phyloP scores from a whole-genome alignment of 768 basidiomycete genomes.

The Guyanaporus albipodus region DNA sequence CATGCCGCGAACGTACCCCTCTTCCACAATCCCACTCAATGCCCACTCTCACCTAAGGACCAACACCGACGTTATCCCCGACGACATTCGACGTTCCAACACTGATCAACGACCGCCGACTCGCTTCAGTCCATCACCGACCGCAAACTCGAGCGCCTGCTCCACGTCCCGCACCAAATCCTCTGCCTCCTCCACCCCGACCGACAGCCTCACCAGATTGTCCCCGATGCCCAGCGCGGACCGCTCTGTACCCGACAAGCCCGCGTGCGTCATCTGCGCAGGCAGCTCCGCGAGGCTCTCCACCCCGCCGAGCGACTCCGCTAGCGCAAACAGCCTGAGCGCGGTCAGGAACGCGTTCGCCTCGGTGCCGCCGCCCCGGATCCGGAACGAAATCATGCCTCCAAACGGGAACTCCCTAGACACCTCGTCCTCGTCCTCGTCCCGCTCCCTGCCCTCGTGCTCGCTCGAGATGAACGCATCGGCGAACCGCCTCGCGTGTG shows the following conservation, averaged over 20 bases:
- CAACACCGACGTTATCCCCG: too few relatives aligned
- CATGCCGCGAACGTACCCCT: too few relatives aligned
- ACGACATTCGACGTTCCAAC: too few relatives aligned
- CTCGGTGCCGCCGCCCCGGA: conserved; percentile 46
- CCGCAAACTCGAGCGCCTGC: conserved; percentile 24
- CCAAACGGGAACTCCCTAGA: conserved; percentile 73
- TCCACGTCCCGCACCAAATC: conserved; percentile 55
- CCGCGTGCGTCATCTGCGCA: conserved; percentile 84
- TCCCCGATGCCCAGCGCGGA: conserved; percentile 71
- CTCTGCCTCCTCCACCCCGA: conserved; percentile 84
- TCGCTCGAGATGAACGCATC: too few relatives aligned
- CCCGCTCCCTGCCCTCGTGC: too few relatives aligned
- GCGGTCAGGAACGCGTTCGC: conserved; percentile 67
- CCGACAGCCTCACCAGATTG: conserved; percentile 72
- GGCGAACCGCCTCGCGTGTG: conserved; percentile 67
- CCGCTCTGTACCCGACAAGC: conserved; percentile 66
- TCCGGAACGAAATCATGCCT: conserved; percentile 81
- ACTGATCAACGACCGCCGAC: too few relatives aligned
- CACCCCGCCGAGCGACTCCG: conserved; percentile 88
- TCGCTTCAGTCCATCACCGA: conserved; percentile 1
- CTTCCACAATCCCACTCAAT: too few relatives aligned
- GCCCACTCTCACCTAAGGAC: too few relatives aligned
- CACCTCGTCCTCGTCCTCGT: conserved; percentile 25
- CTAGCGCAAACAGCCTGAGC: conserved; percentile 69
- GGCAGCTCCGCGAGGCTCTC: conserved; percentile 90